phyloP scores from a whole-genome alignment of 495 filamentous ascomycete species.

The Xylaria intraflava region DNA sequence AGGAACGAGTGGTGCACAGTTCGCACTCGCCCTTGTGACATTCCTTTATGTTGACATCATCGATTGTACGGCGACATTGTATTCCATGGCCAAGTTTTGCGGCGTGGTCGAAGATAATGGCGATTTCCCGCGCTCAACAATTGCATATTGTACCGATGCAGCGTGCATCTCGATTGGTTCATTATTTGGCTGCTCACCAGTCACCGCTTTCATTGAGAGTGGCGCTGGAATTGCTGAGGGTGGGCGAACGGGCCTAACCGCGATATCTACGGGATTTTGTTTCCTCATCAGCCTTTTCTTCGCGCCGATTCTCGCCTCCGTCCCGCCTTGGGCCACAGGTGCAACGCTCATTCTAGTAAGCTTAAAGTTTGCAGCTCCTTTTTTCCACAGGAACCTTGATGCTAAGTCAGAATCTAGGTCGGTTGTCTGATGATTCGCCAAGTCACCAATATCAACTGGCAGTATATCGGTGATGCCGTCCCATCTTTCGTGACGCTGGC shows the following conservation, averaged over 20 bases:
- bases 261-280: constrained; percentile 63
- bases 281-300: constrained; percentile 79
- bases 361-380: not conserved
- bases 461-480: constrained; percentile 59
- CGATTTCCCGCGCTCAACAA: constrained; percentile 59
- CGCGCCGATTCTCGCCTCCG: constrained; percentile 74
- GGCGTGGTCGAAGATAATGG: constrained; percentile 41
- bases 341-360: constrained; percentile 69
- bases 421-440: constrained; percentile 54
- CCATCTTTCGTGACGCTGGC: constrained; percentile 75
- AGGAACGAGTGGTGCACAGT: constrained; percentile 46
- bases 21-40: constrained; percentile 71
- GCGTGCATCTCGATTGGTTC: constrained; percentile 76
- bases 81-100: constrained; percentile 77
- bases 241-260: constrained; percentile 70
- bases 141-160: constrained; percentile 44
- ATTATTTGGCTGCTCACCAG: constrained; percentile 66
- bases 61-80: constrained; percentile 57
- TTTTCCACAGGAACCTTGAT: not conserved
- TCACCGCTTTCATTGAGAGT: constrained; percentile 77
- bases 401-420: constrained; percentile 30
- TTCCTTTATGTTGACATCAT: constrained; percentile 84
- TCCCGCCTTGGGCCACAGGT: constrained; percentile 80
- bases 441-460: constrained; percentile 48
- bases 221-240: constrained; percentile 79